These are phyloP conservation scores for Cicer judaicum DNA, from an alignment of 306 rosid genomes.

Conservation along the genomic window DNA sequence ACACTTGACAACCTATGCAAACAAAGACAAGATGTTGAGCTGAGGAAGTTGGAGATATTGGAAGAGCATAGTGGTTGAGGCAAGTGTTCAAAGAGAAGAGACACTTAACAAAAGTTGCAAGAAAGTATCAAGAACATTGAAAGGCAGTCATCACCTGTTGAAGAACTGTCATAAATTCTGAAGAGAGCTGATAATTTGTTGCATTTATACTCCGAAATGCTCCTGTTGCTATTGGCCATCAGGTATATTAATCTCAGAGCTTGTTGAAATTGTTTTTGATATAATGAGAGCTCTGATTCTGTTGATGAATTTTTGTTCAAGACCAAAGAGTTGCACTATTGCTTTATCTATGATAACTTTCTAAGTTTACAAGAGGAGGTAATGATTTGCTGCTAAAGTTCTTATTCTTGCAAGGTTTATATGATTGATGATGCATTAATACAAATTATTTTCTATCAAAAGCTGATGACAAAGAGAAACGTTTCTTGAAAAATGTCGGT, in stretches of 20 bases:
- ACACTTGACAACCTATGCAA: conserved; percentile 79
- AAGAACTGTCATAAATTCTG: conserved; percentile 72
- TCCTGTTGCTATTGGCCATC: conserved; percentile 97
- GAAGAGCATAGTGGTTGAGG: conserved; percentile 79
- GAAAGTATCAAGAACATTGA: conserved; percentile 74
- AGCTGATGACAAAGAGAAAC: conserved; percentile 94
- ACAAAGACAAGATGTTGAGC: conserved; percentile 81
- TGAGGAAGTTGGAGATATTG: conserved; percentile 80
- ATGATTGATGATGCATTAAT: conserved; percentile 15
- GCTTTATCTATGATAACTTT: conserved; percentile 95
- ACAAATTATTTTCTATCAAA: conserved; percentile 25
- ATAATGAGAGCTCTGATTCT: too few species aligned
- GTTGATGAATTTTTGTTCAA: too few species aligned
- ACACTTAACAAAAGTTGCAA: conserved; percentile 64
- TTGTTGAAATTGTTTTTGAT: too few species aligned
- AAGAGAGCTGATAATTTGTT: conserved; percentile 55
- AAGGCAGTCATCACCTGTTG: conserved; percentile 84
- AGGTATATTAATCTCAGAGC: conserved; percentile 45
- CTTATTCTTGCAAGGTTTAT: conserved; percentile 43
- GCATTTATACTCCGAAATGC: conserved; percentile 94
- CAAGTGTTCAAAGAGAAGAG: conserved; percentile 79
- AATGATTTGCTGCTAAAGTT: conserved; percentile 50
- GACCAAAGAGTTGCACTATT: conserved; percentile 80
- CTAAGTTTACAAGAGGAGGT: conserved; percentile 95
- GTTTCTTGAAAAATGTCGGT: conserved; percentile 55